Conservation (phyloP, 108 stramenopile genomes). For the Skeletonema costatum region DNA sequence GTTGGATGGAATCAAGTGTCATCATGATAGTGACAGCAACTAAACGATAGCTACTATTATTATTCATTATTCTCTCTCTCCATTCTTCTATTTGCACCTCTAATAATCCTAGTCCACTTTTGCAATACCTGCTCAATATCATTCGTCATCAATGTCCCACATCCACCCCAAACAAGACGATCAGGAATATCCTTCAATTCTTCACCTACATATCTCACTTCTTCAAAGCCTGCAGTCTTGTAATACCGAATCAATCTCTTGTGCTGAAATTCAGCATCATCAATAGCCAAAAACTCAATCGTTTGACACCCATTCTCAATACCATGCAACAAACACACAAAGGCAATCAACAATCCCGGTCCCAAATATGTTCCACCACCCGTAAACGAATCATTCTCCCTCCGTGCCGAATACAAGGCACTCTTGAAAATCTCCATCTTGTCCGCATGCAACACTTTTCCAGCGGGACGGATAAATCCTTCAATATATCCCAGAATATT, state of each 20-base stretch:
- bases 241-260: slow-evolving; percentile 77
- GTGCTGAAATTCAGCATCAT: slow-evolving; percentile 84
- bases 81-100: slow-evolving; percentile 8
- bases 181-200: slow-evolving; percentile 77
- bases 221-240: slow-evolving; percentile 66
- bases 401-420: slow-evolving; percentile 47
- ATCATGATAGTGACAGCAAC: slow-evolving; percentile 16
- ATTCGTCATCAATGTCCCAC: slow-evolving; percentile 79
- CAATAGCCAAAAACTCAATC: slow-evolving; percentile 82
- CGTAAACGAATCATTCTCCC: slow-evolving; percentile 37
- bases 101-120: slow-evolving; percentile 57
- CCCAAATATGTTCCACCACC: slow-evolving; percentile 65
- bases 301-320: slow-evolving; percentile 54
- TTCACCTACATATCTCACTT: slow-evolving; percentile 84
- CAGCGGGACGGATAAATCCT: slow-evolving; percentile 75
- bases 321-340: slow-evolving; percentile 64
- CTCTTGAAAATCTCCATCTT: slow-evolving; percentile 81
- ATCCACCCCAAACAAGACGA: slow-evolving; percentile 88
- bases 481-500: slow-evolving; percentile 78
- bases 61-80: neutral
- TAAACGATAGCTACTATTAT: neutral
- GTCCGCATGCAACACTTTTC: slow-evolving; percentile 75
- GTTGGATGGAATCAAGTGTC: slow-evolving; percentile 53
- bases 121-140: slow-evolving; percentile 54
- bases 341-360: slow-evolving; percentile 72